A percentile compares a stretch with the other conserved stretches of the same genome.
These are phyloP conservation scores for Ustilago esculenta DNA, from an alignment of 1,284 basidiomycete genomes.

Conservation along the genomic window DNA sequence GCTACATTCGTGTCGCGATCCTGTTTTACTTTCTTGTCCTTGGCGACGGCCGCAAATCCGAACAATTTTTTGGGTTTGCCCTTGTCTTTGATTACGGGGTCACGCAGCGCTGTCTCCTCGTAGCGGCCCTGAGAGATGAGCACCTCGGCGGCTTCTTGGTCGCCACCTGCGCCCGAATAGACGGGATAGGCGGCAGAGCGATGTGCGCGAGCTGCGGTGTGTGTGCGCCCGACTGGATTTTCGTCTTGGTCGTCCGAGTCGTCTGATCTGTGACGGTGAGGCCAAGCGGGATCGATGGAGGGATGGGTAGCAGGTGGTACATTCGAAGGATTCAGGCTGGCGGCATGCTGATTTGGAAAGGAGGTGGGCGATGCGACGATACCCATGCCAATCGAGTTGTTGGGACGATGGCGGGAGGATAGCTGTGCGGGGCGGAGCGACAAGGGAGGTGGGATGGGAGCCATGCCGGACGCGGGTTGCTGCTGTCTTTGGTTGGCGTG, in stretches of 20 bases:
- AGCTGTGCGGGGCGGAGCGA: conserved; percentile 27
- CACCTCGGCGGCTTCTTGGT: conserved; percentile 27
- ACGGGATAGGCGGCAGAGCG: conserved; percentile 31
- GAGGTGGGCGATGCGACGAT: conserved; percentile 7
- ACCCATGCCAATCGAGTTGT: conserved; percentile 8
- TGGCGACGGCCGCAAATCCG: conserved; percentile 25
- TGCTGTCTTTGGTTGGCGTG: conserved; percentile 3
- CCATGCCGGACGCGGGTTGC: not conserved
- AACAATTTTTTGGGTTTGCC: conserved; percentile 42
- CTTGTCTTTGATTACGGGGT: conserved; percentile 29
- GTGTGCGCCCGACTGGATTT: conserved; percentile 8
- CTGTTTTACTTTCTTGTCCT: conserved; percentile 33
- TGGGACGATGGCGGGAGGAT: conserved; percentile 5
- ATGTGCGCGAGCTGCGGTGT: not conserved
- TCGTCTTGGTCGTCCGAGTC: conserved; percentile 2
- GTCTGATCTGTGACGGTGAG: conserved; percentile 5
- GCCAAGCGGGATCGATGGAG: conserved; percentile 1
- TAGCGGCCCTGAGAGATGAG: conserved; percentile 41
- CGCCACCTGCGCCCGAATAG: conserved; percentile 28
- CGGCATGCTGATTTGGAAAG: conserved; percentile 2
- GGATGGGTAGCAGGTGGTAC: not conserved
- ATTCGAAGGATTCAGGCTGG: conserved; percentile 1
- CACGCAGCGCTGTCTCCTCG: conserved; percentile 23
- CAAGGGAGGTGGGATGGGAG: conserved; percentile 8
- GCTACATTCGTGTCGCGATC: conserved; percentile 9